Evolutionary conservation across 352 stramenopile species (phyloP).

Genomic region (Pythium rishiriense): DNA sequence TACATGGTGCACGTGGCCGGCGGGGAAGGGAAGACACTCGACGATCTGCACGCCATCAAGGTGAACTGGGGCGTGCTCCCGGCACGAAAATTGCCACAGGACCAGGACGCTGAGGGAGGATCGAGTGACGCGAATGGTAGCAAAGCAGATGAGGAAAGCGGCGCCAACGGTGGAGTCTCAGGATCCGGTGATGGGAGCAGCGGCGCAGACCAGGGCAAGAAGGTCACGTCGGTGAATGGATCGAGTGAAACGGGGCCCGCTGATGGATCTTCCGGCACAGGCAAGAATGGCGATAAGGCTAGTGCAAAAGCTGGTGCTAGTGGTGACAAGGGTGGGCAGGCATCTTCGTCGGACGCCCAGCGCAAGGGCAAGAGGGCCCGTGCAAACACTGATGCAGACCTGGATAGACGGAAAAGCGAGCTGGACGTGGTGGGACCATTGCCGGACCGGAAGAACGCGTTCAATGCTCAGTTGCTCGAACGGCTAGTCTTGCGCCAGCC

Average conservation of each 20-base stretch:
- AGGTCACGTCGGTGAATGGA: conserved; percentile 23
- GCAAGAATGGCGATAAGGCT: conserved; percentile 45
- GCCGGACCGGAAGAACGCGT: conserved; percentile 66
- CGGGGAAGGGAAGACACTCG: conserved; percentile 44
- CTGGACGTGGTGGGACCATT: conserved; percentile 60
- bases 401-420: conserved; percentile 51
- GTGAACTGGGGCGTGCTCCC: conserved; percentile 75
- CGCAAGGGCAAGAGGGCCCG: conserved; percentile 67
- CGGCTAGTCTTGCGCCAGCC: conserved; percentile 78
- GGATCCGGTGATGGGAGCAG: conserved; percentile 8
- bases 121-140: conserved; percentile 31
- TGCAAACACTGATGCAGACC: conserved; percentile 32
- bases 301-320: conserved; percentile 21
- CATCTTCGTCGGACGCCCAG: conserved; percentile 21
- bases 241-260: conserved; percentile 13
- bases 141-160: conserved; percentile 23
- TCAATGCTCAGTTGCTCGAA: conserved; percentile 74
- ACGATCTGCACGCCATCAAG: conserved; percentile 66
- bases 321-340: conserved; percentile 9
- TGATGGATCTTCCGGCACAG: conserved; percentile 9
- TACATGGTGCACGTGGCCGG: conserved; percentile 65
- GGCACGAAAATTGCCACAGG: conserved; percentile 50
- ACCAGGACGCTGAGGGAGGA: conserved; percentile 21
- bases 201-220: conserved; percentile 28
- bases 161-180: conserved; percentile 16